phyloP scores from a whole-genome alignment of 306 rosid species.

The Lagenaria siceraria region DNA sequence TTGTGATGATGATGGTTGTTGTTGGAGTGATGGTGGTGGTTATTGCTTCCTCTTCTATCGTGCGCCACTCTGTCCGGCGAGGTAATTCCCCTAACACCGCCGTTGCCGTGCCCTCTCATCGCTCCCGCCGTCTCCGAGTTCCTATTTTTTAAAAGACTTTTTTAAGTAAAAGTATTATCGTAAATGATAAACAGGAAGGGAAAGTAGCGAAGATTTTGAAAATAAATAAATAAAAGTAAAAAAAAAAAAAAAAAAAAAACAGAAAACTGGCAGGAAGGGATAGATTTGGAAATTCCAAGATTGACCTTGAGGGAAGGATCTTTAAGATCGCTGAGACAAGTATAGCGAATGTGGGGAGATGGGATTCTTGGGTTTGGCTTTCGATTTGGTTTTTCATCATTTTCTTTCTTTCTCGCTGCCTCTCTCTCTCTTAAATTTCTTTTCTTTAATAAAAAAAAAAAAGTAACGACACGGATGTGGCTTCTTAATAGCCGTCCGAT shows the following conservation, averaged over 20 bases:
- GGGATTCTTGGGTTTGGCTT: constrained; percentile 8
- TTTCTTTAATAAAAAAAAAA: constrained; percentile 3
- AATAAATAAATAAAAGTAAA: too few relatives aligned
- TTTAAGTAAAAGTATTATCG: neutral
- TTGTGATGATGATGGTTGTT: constrained; percentile 17
- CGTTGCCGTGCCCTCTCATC: constrained; percentile 82
- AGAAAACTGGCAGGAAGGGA: neutral
- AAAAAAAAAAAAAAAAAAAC: neutral
- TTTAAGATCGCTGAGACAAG: constrained; percentile 2
- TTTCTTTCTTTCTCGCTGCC: constrained; percentile 4
- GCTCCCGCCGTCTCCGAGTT: constrained; percentile 59
- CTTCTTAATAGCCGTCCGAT: constrained; percentile 40
- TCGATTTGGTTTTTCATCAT: constrained; percentile 20
- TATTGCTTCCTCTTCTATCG: constrained; percentile 52
- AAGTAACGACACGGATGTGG: constrained; percentile 27
- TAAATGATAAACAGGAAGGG: constrained; percentile 4
- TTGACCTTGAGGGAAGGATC: constrained; percentile 48
- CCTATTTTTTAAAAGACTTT: constrained; percentile 26
- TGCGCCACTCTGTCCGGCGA: constrained; percentile 87
- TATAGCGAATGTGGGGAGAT: constrained; percentile 23
- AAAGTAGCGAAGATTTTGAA: neutral
- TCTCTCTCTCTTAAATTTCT: constrained; percentile 15
- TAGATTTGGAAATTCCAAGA: constrained; percentile 30
- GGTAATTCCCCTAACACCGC: constrained; percentile 57
- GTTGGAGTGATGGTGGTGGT: constrained; percentile 9